Conservation (phyloP, 2,329 filamentous ascomycete genomes). For the Colletotrichum tamarilloi region DNA sequence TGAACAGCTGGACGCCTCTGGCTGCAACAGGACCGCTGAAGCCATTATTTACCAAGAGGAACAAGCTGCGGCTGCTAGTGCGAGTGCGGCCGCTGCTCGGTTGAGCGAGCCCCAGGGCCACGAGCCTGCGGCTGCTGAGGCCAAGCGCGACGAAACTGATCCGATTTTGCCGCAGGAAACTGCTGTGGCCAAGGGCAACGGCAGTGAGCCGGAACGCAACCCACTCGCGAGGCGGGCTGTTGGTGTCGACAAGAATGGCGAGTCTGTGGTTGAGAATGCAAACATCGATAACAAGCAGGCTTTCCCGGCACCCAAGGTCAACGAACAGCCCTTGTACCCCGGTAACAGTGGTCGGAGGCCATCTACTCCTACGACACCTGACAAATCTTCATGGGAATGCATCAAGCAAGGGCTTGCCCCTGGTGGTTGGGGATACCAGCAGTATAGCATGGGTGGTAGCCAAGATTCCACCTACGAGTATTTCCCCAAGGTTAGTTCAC, state of each 20-base stretch:
- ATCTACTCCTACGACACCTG: slow-evolving; percentile 17
- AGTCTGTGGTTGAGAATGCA: slow-evolving; percentile 35
- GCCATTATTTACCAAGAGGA: slow-evolving; percentile 44
- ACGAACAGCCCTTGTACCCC: slow-evolving; percentile 17
- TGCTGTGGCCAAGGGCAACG: not conserved
- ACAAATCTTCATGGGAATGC: slow-evolving; percentile 50
- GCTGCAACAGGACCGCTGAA: slow-evolving; percentile 73
- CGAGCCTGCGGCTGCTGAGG: slow-evolving; percentile 9
- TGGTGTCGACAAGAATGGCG: slow-evolving; percentile 44
- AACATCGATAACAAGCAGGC: slow-evolving; percentile 13
- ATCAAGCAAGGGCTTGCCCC: slow-evolving; percentile 68
- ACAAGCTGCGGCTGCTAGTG: slow-evolving; percentile 47
- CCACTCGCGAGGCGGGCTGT: slow-evolving; percentile 1
- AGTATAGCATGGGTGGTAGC: slow-evolving; percentile 71
- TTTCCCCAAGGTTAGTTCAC: slow-evolving; percentile 62
- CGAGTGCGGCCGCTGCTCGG: slow-evolving; percentile 17
- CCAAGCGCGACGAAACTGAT: slow-evolving; percentile 14
- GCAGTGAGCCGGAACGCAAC: slow-evolving; percentile 9
- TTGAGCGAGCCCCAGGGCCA: slow-evolving; percentile 42
- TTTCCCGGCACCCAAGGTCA: slow-evolving; percentile 13
- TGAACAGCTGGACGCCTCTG: slow-evolving; percentile 79
- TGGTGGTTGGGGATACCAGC: slow-evolving; percentile 55
- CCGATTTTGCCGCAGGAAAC: slow-evolving; percentile 10
- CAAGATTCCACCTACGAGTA: slow-evolving; percentile 81
- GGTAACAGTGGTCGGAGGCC: slow-evolving; percentile 21